phyloP scores from a whole-genome alignment of 2,329 filamentous ascomycete species.

The Calonectria multiphialidica region DNA sequence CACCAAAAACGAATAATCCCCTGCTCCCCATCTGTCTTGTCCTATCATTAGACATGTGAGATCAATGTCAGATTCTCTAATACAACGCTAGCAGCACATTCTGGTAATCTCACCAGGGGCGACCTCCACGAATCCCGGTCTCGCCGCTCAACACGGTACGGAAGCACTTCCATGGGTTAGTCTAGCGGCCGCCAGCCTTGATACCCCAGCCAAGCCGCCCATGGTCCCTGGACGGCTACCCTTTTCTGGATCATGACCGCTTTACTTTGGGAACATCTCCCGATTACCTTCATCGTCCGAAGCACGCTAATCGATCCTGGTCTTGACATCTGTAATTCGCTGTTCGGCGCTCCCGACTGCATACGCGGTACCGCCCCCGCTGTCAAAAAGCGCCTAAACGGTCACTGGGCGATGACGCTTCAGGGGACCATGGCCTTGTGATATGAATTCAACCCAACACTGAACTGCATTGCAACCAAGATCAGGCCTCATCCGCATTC shows the following conservation, averaged over 20 bases:
- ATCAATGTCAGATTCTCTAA: slow-evolving; percentile 40
- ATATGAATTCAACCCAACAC: background rate
- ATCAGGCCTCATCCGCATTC: slow-evolving; percentile 7
- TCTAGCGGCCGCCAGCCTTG: slow-evolving; percentile 12
- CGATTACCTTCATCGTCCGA: slow-evolving; percentile 22
- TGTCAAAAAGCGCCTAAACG: background rate
- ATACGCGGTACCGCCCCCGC: background rate
- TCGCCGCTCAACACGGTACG: slow-evolving; percentile 11
- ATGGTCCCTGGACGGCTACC: slow-evolving; percentile 31
- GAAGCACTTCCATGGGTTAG: slow-evolving; percentile 28
- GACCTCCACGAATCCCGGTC: slow-evolving; percentile 24
- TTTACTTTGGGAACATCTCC: slow-evolving; percentile 36
- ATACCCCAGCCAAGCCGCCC: slow-evolving; percentile 4
- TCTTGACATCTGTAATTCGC: slow-evolving; percentile 19
- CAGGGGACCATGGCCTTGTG: slow-evolving; percentile 10
- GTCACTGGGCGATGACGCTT: background rate
- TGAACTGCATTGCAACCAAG: slow-evolving; percentile 27
- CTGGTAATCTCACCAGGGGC: slow-evolving; percentile 27
- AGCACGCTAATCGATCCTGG: slow-evolving; percentile 13
- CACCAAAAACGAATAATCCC: background rate
- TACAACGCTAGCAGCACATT: slow-evolving; percentile 33
- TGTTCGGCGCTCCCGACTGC: slow-evolving; percentile 18
- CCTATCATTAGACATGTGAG: slow-evolving; percentile 30
- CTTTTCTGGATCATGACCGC: slow-evolving; percentile 28
- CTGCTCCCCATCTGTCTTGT: background rate